Percentiles rank a stretch among this genome's conserved stretches.
These are phyloP conservation scores for Malassezia slooffiae DNA, from an alignment of 1,284 basidiomycete species.

Conservation along the genomic window DNA sequence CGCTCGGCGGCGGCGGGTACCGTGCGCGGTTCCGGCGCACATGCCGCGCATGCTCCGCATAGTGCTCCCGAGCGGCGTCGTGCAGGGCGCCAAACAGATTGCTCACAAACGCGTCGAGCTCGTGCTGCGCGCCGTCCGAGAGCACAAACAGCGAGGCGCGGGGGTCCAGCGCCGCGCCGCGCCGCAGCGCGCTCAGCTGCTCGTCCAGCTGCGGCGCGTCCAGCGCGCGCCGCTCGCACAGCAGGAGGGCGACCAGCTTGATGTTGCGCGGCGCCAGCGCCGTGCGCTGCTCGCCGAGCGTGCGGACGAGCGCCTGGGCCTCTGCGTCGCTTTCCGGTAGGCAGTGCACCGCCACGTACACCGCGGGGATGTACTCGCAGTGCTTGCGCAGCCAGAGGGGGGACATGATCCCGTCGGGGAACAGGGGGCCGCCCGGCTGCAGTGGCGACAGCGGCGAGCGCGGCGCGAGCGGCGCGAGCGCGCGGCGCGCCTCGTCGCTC, in stretches of 20 bases:
- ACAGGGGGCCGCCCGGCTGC: conserved; percentile 70
- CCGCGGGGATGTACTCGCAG: conserved; percentile 73
- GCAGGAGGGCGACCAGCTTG: conserved; percentile 86
- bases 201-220: conserved; percentile 60
- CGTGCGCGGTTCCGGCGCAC: conserved; percentile 77
- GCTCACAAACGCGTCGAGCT: conserved; percentile 52
- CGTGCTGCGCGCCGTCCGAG: conserved; percentile 61
- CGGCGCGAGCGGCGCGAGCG: conserved; percentile 23
- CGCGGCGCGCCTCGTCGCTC: conserved; percentile 13
- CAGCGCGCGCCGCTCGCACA: conserved; percentile 66
- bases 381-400: conserved; percentile 97
- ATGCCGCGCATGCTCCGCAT: conserved; percentile 77
- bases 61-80: conserved; percentile 81
- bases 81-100: conserved; percentile 77
- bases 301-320: conserved; percentile 50
- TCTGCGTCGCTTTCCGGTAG: conserved; percentile 58
- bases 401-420: conserved; percentile 87
- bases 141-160: conserved; percentile 85
- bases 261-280: conserved; percentile 70
- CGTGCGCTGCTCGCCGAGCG: conserved; percentile 68
- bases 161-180: conserved; percentile 76
- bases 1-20: conserved; percentile 48
- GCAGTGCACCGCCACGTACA: conserved; percentile 78
- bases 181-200: conserved; percentile 70
- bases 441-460: conserved; percentile 85